Percentiles rank a stretch among this genome's conserved stretches.
phyloP scores from a whole-genome alignment of 148 eudicot species.

The Dianthus caryophyllus region DNA sequence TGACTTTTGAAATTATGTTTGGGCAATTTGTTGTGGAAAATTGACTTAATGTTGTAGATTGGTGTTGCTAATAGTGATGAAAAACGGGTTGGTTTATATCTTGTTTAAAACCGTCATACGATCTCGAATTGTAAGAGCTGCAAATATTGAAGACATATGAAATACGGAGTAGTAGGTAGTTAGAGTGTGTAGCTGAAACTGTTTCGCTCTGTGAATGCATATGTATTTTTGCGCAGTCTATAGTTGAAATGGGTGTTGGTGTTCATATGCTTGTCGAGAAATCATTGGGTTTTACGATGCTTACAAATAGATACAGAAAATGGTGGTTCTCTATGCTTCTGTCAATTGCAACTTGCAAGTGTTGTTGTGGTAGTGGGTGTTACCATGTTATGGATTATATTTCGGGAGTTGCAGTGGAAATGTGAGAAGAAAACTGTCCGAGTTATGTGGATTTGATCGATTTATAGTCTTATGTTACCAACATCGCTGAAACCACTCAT shows the following conservation, averaged over 20 bases:
- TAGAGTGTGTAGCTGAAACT: background rate
- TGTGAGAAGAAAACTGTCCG: background rate
- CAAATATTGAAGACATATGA: no score
- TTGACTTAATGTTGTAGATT: background rate
- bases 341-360: background rate
- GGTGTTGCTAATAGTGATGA: background rate
- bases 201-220: background rate
- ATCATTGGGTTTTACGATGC: background rate
- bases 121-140: no score
- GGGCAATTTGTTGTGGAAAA: background rate
- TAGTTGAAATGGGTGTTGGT: slow-evolving; percentile 4
- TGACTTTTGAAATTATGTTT: background rate
- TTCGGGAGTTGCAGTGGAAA: background rate
- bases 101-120: no score
- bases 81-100: background rate
- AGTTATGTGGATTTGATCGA: background rate
- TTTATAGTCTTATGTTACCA: background rate
- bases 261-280: background rate
- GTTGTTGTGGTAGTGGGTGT: background rate
- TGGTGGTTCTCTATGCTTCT: background rate
- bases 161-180: no score
- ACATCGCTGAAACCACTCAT: background rate
- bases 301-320: background rate
- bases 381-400: background rate
- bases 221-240: background rate